A percentile compares a stretch with the other conserved stretches of the same genome.
Evolutionary conservation across 164 flowering plant genomes (phyloP).

Genomic region (Berberis thunbergii): DNA sequence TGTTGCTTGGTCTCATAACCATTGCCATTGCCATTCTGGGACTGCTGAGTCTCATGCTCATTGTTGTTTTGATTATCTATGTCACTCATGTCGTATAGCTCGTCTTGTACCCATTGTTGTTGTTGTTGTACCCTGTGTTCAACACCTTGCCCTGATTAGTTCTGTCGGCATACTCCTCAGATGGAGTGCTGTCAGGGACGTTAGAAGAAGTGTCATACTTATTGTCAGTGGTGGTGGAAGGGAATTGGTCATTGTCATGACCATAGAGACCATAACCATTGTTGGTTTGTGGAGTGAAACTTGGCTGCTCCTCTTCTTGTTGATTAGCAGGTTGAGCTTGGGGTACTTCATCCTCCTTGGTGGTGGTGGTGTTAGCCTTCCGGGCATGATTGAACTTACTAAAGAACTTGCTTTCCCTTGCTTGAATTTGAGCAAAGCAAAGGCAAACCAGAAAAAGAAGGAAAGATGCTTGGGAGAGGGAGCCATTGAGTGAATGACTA

Average conservation of each 20-base stretch:
- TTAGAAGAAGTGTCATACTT: neutral
- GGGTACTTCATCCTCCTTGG: neutral
- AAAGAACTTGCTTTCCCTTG: conserved; percentile 42
- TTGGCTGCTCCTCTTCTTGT: conserved; percentile 12
- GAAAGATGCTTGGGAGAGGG: conserved; percentile 9
- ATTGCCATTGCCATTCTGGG: conserved; percentile 17
- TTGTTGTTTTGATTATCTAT: neutral
- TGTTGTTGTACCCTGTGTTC: conserved; percentile 4
- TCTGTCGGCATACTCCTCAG: conserved; percentile 9
- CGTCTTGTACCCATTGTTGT: neutral
- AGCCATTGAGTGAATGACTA: conserved; percentile 15
- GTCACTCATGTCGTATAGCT: neutral
- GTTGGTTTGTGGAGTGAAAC: conserved; percentile 7
- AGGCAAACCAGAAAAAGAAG: conserved; percentile 20
- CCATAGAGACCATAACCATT: conserved; percentile 29
- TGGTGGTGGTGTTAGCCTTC: neutral
- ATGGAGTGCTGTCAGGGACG: neutral
- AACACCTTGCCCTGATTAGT: conserved; percentile 3
- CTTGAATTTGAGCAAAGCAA: conserved; percentile 20
- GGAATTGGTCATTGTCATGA: conserved; percentile 7
- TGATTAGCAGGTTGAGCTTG: conserved; percentile 5
- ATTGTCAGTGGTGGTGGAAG: conserved; percentile 2
- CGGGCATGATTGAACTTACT: conserved; percentile 17
- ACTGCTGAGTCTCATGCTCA: conserved; percentile 15
- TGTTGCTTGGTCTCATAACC: conserved; percentile 9